Evolutionary conservation across 1,139 yeast species (phyloP), one percentile per base, ranked within the genome.

Genomic region (Yamadazyma mexicana): DNA sequence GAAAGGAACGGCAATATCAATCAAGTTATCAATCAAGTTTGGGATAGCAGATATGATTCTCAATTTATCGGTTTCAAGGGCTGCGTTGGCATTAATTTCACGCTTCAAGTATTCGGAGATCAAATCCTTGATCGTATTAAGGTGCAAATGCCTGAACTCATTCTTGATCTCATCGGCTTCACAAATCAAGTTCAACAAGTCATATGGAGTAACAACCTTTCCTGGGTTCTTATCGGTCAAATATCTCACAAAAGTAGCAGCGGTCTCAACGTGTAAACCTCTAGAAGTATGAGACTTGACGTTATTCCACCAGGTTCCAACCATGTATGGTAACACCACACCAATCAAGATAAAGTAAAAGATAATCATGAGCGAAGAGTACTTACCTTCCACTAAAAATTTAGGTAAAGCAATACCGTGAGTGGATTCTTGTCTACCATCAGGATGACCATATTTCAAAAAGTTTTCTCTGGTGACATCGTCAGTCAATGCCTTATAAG

Each of bases 391-490:
- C 31, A 94, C 88, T 51, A 94, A 73, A 64, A 88, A 88, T 59
- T 85, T 83, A 30, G 99, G 99, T 50, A 94, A 68, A 0, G 98
- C 99, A 62, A 94, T 89, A 42, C 98, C 98, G 59, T 88, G 97
- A n/a, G 84, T 70, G n/a, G 86, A 75, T 34, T 87, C 87, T 61
- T 88, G 96, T 36, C 95, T 96, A 30, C 98, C 98, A 65, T 94
- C 98, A 5, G 99, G 99, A 59, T 94, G 96, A 34, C 99, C 99
- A 56, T 83, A 92, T 54, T 79, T 83, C 56, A 84, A 69, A 59
- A 78, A 91, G 61, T 94, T 94, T 49, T 86, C 87, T 54, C 82
- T 82, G 9, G 89, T 81, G 25, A 74, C 79, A 50, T 87, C 96
- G 62, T 94, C 98, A 10, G 98, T 94, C 50, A 94, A 75, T 0